Base-by-base conservation (phyloP, 139 green algal genomes). In the Yamagishiella unicocca region DNA sequence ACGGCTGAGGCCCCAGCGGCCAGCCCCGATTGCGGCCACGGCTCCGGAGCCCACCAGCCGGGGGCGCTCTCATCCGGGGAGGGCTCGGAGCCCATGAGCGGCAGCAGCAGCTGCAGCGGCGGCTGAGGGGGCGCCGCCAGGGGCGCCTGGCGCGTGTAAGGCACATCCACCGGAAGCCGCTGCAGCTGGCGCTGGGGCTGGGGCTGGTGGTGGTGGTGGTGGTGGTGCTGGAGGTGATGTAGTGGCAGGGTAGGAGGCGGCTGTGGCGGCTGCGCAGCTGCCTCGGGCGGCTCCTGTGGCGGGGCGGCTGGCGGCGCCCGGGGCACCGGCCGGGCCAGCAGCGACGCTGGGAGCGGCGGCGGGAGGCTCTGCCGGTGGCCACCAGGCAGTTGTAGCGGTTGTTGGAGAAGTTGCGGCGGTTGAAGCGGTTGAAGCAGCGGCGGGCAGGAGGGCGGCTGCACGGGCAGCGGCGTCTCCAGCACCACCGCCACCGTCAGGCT, bases 401-500 rank as follows among this genome's bases (percentile, higher is more conserved):
- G 62, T 38, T 71, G 22, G 2, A 14, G 21, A 58, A 17, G 50
- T 17, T 58, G 50, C 50, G 29, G 9, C 10, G 64, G 64, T 31
- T 10, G n/a, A n/a, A 14, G n/a, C n/a, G 64, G 64, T 8, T 12
- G n/a, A n/a, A 21, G 64, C 64, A 43, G 64, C 1, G n/a, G 64
- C 58, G 14, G 22, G 14, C 29, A 67, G 64, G 8, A 14, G 40
- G 64, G 74, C 74, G 68, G 14, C 46, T 71, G 76, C 3, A 71
- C 35, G 35, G 19, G 54, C 55, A 83, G 9, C 35, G 76, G 76
- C 8, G 76, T 83, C 54, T 83, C 76, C 53, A 83, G 53, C 2
- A 83, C 54, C 35, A 54, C 37, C 8, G 42, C 76, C 6, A 62
- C 54, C 35, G 38, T 27, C 22, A 83, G 6, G 54, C 76, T 83